phyloP scores from a whole-genome alignment of 2,329 filamentous ascomycete species.

The Xylaria polymorpha region DNA sequence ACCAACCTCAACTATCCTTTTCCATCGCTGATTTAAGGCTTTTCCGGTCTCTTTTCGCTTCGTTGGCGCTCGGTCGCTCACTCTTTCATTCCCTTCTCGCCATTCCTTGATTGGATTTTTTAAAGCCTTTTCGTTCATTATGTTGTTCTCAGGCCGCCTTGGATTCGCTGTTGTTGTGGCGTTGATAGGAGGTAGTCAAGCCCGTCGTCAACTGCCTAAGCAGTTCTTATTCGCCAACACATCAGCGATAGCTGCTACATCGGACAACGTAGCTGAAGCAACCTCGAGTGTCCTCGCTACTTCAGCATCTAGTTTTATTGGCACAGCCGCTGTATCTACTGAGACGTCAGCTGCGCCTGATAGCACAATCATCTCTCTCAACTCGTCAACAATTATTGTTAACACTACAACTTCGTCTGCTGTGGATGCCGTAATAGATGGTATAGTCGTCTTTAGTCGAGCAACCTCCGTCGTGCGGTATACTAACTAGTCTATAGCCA shows the following conservation, averaged over 20 bases:
- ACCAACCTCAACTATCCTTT: background rate
- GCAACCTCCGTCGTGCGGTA: background rate
- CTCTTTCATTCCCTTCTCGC: conserved; percentile 33
- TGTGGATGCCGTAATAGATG: background rate
- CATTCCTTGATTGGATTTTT: conserved; percentile 32
- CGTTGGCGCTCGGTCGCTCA: conserved; percentile 39
- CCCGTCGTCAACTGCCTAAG: conserved; percentile 27
- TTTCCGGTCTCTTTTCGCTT: conserved; percentile 28
- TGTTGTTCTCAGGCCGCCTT: conserved; percentile 41
- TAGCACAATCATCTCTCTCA: background rate
- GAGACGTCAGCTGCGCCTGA: background rate
- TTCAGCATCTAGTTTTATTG: background rate
- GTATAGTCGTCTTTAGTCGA: conserved; percentile 3
- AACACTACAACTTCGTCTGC: conserved; percentile 18
- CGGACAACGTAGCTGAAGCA: background rate
- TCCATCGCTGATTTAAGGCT: background rate
- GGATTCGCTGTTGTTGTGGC: conserved; percentile 36
- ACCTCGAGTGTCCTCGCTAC: background rate
- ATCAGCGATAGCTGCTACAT: conserved; percentile 4
- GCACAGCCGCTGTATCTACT: background rate
- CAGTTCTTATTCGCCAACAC: conserved; percentile 24
- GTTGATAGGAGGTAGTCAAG: conserved; percentile 33
- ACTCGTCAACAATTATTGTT: conserved; percentile 1
- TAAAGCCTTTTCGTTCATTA: conserved; percentile 36
- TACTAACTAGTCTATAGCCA: conserved; percentile 16